phyloP scores from a whole-genome alignment of 2,329 filamentous ascomycete species.

The Aureobasidium pullulans region DNA sequence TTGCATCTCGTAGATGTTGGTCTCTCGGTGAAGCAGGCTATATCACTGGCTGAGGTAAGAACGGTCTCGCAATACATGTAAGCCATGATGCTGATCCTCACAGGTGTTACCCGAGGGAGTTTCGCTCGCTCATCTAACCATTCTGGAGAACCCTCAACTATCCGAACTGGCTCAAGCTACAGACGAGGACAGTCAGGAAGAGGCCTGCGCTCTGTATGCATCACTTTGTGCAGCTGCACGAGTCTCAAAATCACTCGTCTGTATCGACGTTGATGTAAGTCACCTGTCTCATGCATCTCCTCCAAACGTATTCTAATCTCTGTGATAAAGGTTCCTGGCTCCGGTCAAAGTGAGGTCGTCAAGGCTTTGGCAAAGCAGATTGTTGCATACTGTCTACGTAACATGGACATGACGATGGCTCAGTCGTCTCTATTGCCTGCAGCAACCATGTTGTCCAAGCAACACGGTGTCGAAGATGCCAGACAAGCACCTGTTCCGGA shows the following conservation, averaged over 20 bases:
- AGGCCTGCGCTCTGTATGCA: constrained; percentile 88
- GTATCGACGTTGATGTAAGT: constrained; percentile 74
- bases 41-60: constrained; percentile 67
- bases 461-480: constrained; percentile 43
- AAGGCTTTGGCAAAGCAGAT: constrained; percentile 89
- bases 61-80: too few species aligned
- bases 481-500: constrained; percentile 63
- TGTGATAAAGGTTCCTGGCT: constrained; percentile 52
- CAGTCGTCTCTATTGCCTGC: constrained; percentile 48
- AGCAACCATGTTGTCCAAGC: constrained; percentile 34
- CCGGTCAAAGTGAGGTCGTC: constrained; percentile 79
- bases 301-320: neutral
- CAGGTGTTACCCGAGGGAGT: constrained; percentile 71
- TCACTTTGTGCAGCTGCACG: constrained; percentile 83
- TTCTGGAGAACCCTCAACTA: constrained; percentile 73
- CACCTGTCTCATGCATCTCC: neutral
- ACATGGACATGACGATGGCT: constrained; percentile 73
- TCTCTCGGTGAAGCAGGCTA: constrained; percentile 79
- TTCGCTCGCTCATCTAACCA: constrained; percentile 74
- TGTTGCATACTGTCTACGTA: constrained; percentile 87
- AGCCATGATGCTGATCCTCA: neutral
- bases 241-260: constrained; percentile 74
- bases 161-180: constrained; percentile 64
- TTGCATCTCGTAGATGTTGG: constrained; percentile 81
- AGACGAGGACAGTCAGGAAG: constrained; percentile 76